A percentile compares a stretch with the other conserved stretches of the same genome.
phyloP scores from a whole-genome alignment of 1,284 basidiomycete species.

The Irpex sp. region DNA sequence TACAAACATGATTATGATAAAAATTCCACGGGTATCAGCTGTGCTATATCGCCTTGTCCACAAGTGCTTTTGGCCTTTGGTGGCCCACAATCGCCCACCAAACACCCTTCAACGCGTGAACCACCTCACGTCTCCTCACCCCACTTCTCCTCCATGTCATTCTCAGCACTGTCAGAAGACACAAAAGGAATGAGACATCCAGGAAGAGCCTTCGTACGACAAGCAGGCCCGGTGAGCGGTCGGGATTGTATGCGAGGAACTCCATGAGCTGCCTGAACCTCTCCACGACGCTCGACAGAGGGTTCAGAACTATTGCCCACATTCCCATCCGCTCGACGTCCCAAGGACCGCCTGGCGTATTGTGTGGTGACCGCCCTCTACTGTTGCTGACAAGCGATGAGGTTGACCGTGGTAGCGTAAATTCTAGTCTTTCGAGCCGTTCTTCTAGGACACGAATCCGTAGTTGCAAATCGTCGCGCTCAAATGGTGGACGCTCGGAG shows the following conservation, averaged over 20 bases:
- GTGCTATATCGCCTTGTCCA: constrained; percentile 37
- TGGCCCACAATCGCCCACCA: constrained; percentile 72
- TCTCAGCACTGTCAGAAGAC: constrained; percentile 49
- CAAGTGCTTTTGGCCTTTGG: constrained; percentile 42
- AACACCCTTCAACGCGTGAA: constrained; percentile 55
- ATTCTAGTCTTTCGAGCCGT: constrained; percentile 76
- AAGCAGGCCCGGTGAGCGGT: constrained; percentile 58
- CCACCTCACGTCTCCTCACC: constrained; percentile 63
- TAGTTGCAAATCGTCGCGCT: constrained; percentile 81
- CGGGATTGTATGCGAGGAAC: constrained; percentile 56
- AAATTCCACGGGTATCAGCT: not conserved
- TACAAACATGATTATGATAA: not conserved
- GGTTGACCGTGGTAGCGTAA: constrained; percentile 30
- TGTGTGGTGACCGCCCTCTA: constrained; percentile 24
- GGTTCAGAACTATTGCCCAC: constrained; percentile 72
- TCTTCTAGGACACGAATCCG: constrained; percentile 89
- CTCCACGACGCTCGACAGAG: constrained; percentile 47
- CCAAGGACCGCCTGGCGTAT: constrained; percentile 39
- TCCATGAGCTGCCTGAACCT: constrained; percentile 42
- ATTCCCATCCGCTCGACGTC: constrained; percentile 74
- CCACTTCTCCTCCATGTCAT: constrained; percentile 66
- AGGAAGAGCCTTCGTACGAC: constrained; percentile 69
- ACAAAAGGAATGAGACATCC: constrained; percentile 69
- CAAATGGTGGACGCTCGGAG: constrained; percentile 38
- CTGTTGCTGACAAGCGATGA: constrained; percentile 24